Evolutionary conservation across 2,329 filamentous ascomycete species (phyloP).

Genomic region (Xylaria sp.): DNA sequence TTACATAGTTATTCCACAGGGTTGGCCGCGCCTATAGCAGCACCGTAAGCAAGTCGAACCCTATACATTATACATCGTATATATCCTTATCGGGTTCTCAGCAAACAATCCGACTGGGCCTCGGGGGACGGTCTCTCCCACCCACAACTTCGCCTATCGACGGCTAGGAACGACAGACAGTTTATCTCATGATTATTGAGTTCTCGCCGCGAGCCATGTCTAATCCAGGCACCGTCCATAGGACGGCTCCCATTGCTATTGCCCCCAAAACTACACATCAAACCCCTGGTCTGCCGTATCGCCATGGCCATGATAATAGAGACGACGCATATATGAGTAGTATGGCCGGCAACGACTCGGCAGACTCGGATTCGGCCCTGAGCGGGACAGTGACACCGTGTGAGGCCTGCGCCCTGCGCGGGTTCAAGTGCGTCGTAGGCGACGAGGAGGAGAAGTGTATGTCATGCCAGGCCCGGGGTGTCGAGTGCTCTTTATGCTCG

Average conservation of each 20-base stretch:
- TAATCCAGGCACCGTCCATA: conserved; percentile 62
- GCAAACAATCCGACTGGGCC: conserved; percentile 15
- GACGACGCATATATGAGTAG: conserved; percentile 62
- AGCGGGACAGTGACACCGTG: conserved; percentile 66
- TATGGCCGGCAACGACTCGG: conserved; percentile 63
- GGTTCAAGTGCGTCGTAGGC: conserved; percentile 77
- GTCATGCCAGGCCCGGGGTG: conserved; percentile 79
- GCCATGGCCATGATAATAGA: conserved; percentile 55
- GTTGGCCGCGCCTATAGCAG: conserved; percentile 12
- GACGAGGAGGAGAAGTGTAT: conserved; percentile 80
- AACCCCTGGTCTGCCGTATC: conserved; percentile 54
- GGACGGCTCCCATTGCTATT: conserved; percentile 74
- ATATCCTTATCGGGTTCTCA: conserved; percentile 30
- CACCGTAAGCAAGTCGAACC: conserved; percentile 31
- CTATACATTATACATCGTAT: conserved; percentile 24
- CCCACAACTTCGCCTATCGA: conserved; percentile 35
- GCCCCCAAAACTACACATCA: conserved; percentile 67
- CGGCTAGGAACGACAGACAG: conserved; percentile 22
- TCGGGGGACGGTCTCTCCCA: conserved; percentile 32
- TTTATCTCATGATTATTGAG: conserved; percentile 39
- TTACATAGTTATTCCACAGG: conserved; percentile 5
- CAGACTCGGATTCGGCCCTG: conserved; percentile 57
- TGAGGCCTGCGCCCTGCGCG: conserved; percentile 78
- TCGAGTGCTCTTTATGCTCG: conserved; percentile 81
- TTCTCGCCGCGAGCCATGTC: conserved; percentile 58